Base-by-base conservation (phyloP, 1,284 basidiomycete species). In the Megacollybia platyphylla region DNA sequence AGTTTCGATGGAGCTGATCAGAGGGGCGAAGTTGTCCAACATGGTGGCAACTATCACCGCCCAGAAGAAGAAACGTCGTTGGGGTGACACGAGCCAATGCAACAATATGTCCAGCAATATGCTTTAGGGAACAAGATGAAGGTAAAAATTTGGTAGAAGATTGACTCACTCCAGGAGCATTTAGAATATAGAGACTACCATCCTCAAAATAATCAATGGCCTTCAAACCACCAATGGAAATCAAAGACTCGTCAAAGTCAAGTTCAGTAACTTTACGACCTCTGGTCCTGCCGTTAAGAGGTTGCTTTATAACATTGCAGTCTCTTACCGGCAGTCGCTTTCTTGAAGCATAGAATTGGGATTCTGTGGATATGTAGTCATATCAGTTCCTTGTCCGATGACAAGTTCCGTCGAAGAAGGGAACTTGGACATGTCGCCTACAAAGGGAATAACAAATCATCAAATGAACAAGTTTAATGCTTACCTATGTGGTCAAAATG, bases 171-270 rank as follows among this genome's bases (percentile, higher is more conserved):
- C 54, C 54, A 2, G 53, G 53, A 4, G 45, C 43, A 28, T 53
- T 47, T 10, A 56, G 42, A 11, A 56, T 28, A 40, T 53, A 56
- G 24, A 56, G 43, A 41, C 54, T 54, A 7, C 53, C 54, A 32
- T 54, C 52, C 3, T 45, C 48, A 15, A 54, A 51, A 40, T 45
- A 54, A 32, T 54, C 52, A 31, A 48, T 29, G 2, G 51, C 50
- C 9, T 46, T 41, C 28, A 50, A 46, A 4, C 40, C 51, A 2
- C 51, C 52, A 18, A 55, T 52, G 7, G 41, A 41, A n/a, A 53
- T 39, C 4, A 42, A n/a, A 10, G 44, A 40, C 9, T 49, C 40
- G 1, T 43, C 42, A 34, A 52, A 51, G 11, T 40, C 36, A 29
- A 54, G 39, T 44, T 42, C 51, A 43, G 38, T 11, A 1, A 53